Evolutionary conservation across 2,329 filamentous ascomycete genomes (phyloP), one percentile per base, ranked within the genome.

Genomic region (Ceratocystis huliohia): DNA sequence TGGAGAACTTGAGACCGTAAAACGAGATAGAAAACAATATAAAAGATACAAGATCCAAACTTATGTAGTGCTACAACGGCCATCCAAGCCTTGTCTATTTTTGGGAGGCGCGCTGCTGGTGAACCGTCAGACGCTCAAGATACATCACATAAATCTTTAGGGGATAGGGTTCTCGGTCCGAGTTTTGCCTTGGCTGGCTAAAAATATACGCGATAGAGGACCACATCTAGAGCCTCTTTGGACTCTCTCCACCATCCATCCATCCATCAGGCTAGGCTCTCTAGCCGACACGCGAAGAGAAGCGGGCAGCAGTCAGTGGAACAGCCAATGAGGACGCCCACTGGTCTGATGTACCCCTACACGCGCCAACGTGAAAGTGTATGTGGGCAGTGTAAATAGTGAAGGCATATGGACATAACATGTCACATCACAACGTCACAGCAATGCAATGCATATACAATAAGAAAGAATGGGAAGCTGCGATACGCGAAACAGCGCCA

Each of bases 391-490:
- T 48, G 45, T 48, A 10, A 20, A 10, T 5, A 48, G 15, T 20
- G 5, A 20, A 22, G 22, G 6, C n/a, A 50, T 20, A 3, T 50
- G 45, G 45, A 22, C 20, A 57, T 57, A 57, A 57, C 53, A 57
- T 15, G 25, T 57, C 53, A 33, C 53, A 28, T 57, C 53, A 28
- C 53, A 57, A 57, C 53, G 46, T 50, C 46, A 50, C 46, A n/a
- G 53, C 6, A 57, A 57, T 30, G 53, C 2, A 57, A 28, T 28
- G 53, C 53, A 30, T 22, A n/a, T 8, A 37, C 10, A 37, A 37
- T 37, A 5, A 4, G 15, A 17, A 48, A 17, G 45, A 25, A 48
- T 20, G 22, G 20, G 53, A 57, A 57, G 22, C 25, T 30, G 22
- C 53, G 53, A 57, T 57, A 30, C 53, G 25, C 22, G 53, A 57